Evolutionary conservation across 2,329 filamentous ascomycete species (phyloP).

Genomic region (Graphiopsis chlorocephala): DNA sequence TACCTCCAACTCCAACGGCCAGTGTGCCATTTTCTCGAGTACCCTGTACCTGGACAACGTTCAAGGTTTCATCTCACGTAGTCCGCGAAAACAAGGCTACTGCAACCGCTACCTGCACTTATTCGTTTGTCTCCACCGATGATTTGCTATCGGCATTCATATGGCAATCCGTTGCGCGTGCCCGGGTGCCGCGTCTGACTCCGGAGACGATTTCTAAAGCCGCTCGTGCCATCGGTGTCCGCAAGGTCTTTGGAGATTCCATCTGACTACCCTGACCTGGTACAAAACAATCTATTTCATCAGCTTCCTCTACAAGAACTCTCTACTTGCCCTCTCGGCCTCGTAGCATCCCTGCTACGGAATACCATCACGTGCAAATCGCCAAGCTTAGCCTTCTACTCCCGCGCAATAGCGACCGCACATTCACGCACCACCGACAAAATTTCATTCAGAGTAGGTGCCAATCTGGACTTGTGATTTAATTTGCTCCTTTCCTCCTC

Average conservation of each 20-base stretch:
- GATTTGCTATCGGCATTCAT: background rate
- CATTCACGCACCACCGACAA: background rate
- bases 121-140: background rate
- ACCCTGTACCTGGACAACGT: background rate
- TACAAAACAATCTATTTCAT: background rate
- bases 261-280: background rate
- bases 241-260: background rate
- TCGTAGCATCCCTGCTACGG: background rate
- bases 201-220: background rate
- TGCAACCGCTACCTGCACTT: background rate
- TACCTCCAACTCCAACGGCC: background rate
- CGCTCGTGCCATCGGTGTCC: background rate
- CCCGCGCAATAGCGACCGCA: background rate
- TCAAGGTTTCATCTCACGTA: background rate
- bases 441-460: background rate
- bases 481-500: background rate
- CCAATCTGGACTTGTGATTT: background rate
- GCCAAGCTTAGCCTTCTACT: background rate
- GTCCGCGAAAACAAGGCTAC: background rate
- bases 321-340: background rate
- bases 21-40: background rate
- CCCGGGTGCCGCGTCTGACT: background rate
- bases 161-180: background rate
- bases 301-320: background rate
- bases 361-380: background rate